Conservation (phyloP, 176 grass and related monocot species). For the Cymbopogon citratus region DNA sequence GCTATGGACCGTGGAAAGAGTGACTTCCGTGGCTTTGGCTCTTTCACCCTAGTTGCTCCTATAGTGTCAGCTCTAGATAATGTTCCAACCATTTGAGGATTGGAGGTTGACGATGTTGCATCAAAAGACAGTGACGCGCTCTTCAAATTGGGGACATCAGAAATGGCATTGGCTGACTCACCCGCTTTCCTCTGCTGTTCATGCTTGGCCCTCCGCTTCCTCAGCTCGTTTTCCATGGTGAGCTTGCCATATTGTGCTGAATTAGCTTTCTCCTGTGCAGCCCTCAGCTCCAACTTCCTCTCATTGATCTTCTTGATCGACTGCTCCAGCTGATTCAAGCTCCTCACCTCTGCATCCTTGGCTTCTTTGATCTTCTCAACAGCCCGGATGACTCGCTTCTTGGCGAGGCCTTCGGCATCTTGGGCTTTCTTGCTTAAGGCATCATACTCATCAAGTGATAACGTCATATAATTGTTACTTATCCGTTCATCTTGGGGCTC, state of each 20-base stretch:
- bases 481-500: conserved; percentile 2
- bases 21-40: conserved; percentile 30
- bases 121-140: conserved; percentile 21
- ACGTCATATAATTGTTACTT: conserved; percentile 22
- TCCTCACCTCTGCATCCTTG: conserved; percentile 61
- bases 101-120: background rate
- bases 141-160: conserved; percentile 22
- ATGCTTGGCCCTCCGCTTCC: conserved; percentile 44
- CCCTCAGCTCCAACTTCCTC: conserved; percentile 29
- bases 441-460: conserved; percentile 57
- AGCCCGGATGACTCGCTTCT: conserved; percentile 45
- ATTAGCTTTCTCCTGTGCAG: conserved; percentile 47
- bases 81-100: background rate
- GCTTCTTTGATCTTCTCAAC: conserved; percentile 57
- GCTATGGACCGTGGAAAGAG: conserved; percentile 52
- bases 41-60: conserved; percentile 9
- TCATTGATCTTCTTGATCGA: conserved; percentile 42
- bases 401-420: conserved; percentile 49
- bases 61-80: conserved; percentile 31
- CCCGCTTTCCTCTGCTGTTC: conserved; percentile 22
- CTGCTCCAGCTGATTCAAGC: conserved; percentile 38
- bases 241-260: conserved; percentile 39
- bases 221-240: conserved; percentile 55
- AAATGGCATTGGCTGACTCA: background rate
- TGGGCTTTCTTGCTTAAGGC: conserved; percentile 46